Percentiles rank a stretch among this genome's conserved stretches.
Evolutionary conservation across 2,329 filamentous ascomycete species (phyloP).

Genomic region (Botrytis cinerea): DNA sequence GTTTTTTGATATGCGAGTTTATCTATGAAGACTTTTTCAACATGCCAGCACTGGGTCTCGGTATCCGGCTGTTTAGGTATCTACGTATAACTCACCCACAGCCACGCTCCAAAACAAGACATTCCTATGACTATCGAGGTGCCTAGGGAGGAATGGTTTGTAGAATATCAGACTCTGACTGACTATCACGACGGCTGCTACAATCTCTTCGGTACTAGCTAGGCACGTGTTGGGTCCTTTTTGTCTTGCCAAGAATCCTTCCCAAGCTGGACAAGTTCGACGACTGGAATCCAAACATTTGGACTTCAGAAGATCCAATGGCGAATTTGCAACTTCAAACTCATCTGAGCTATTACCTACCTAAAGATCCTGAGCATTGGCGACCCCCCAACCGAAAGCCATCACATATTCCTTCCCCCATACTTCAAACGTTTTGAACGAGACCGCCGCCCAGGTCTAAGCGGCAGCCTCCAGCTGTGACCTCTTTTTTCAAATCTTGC

Average conservation of each 20-base stretch:
- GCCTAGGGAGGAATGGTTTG: not conserved
- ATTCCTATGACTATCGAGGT: not conserved
- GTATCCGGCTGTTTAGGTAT: not conserved
- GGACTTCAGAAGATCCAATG: not conserved
- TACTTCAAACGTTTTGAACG: not conserved
- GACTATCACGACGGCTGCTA: not conserved
- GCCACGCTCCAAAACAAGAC: not conserved
- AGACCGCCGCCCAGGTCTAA: not conserved
- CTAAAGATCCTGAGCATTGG: not conserved
- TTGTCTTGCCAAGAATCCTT: not conserved
- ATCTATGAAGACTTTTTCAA: not conserved
- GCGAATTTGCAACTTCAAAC: not conserved
- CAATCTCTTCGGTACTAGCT: not conserved
- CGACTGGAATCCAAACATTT: not conserved
- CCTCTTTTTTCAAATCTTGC: not conserved
- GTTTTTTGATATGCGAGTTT: not conserved
- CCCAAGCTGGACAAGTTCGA: not conserved
- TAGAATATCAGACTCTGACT: not conserved
- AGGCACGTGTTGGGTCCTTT: not conserved
- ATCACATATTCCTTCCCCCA: not conserved
- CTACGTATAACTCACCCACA: not conserved
- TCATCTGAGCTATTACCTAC: not conserved
- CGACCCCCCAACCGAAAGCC: not conserved
- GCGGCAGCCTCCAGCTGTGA: not conserved
- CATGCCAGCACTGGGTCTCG: not conserved